Evolutionary conservation across 2,329 filamentous ascomycete species (phyloP).

Genomic region (Rhytidhysteron rufulum): DNA sequence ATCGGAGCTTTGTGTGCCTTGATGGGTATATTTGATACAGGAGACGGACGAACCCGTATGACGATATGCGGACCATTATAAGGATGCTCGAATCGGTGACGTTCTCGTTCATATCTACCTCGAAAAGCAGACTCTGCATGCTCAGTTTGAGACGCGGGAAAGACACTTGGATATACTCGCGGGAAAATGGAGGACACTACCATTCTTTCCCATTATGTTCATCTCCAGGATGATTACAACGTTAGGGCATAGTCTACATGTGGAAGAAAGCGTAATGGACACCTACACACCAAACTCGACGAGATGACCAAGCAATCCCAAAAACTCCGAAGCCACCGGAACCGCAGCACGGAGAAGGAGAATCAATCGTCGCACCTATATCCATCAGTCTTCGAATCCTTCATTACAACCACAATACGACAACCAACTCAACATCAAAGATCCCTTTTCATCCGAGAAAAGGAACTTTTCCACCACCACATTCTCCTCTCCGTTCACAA

Average conservation of each 20-base stretch:
- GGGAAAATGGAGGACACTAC: constrained; percentile 6
- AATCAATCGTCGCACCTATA: too few species aligned
- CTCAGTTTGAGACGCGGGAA: neutral
- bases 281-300: constrained; percentile 9
- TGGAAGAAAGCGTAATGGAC: constrained; percentile 9
- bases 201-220: constrained; percentile 10
- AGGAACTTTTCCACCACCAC: neutral
- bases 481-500: too few species aligned
- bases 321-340: constrained; percentile 6
- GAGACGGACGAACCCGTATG: too few species aligned
- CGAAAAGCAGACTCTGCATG: neutral
- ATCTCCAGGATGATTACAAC: constrained; percentile 8
- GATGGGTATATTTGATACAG: too few species aligned
- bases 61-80: too few species aligned
- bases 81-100: too few species aligned
- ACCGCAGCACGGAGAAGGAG: too few species aligned
- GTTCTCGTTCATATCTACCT: neutral
- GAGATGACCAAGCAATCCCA: constrained; percentile 4
- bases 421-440: neutral
- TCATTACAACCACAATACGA: too few species aligned
- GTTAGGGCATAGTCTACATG: constrained; percentile 7
- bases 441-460: neutral
- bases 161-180: neutral
- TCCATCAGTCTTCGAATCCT: too few species aligned
- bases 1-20: too few species aligned